These are phyloP conservation scores for Aspergillus funiculosus DNA, from an alignment of 495 filamentous ascomycete genomes.

Conservation along the genomic window DNA sequence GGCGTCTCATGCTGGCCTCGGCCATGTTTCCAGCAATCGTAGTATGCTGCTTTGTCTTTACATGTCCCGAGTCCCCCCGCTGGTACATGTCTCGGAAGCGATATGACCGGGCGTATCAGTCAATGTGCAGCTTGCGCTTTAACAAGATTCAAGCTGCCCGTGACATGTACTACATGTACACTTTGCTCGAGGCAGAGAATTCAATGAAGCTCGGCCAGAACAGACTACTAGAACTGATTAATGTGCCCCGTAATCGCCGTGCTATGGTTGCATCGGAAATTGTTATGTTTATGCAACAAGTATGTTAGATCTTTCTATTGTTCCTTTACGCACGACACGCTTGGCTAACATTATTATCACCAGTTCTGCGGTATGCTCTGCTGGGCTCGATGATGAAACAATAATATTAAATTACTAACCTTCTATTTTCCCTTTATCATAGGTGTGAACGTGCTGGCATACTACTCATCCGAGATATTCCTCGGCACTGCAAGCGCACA, in stretches of 20 bases:
- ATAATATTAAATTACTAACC: no score
- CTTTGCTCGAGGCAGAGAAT: conserved; percentile 62
- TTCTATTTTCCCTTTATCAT: no score
- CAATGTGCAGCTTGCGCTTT: conserved; percentile 60
- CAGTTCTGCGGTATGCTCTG: conserved; percentile 26
- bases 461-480: conserved; percentile 52
- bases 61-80: conserved; percentile 69
- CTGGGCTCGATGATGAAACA: no score
- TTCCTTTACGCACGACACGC: background rate
- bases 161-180: conserved; percentile 77
- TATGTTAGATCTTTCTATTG: conserved; percentile 24
- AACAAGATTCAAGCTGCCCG: conserved; percentile 72
- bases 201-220: conserved; percentile 53
- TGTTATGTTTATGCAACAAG: conserved; percentile 86
- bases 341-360: background rate
- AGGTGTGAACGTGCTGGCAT: conserved; percentile 59
- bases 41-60: conserved; percentile 62
- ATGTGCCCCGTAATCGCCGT: conserved; percentile 70
- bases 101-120: conserved; percentile 58
- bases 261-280: conserved; percentile 68
- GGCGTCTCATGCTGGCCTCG: conserved; percentile 80
- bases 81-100: conserved; percentile 73
- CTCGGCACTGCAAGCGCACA: conserved; percentile 26
- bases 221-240: conserved; percentile 64
- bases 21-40: conserved; percentile 68